phyloP scores from a whole-genome alignment of 352 stramenopile species.

The Blastocystis hominis region DNA sequence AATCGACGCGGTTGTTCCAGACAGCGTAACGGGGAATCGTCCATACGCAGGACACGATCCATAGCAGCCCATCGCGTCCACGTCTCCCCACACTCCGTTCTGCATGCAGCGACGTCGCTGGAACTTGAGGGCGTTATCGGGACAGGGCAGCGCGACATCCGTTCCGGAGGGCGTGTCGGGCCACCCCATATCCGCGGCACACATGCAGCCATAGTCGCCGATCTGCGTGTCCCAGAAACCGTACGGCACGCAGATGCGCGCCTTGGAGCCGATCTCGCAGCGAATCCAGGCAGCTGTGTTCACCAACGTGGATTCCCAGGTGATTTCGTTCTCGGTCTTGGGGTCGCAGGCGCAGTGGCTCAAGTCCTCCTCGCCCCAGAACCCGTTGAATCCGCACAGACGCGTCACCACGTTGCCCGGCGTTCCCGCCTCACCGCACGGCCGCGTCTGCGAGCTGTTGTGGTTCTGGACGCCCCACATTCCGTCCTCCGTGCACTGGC shows the following conservation, averaged over 20 bases:
- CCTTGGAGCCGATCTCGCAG: neutral
- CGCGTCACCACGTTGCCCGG: neutral
- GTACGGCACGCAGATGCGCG: neutral
- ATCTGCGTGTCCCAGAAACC: neutral
- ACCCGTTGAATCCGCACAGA: neutral
- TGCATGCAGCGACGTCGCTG: neutral
- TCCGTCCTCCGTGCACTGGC: neutral
- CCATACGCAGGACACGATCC: neutral
- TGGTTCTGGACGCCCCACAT: neutral
- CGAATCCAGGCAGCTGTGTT: neutral
- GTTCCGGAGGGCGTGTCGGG: neutral
- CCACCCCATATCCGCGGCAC: neutral
- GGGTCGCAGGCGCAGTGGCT: neutral
- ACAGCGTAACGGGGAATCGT: conserved; percentile 7
- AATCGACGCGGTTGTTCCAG: neutral
- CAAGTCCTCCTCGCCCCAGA: neutral
- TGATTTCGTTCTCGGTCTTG: neutral
- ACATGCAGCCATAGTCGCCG: neutral
- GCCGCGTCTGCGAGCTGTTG: neutral
- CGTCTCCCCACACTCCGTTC: neutral
- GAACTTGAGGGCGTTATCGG: neutral
- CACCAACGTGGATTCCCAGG: neutral
- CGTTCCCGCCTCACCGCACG: neutral
- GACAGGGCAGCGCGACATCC: neutral
- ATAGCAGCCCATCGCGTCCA: neutral